Evolutionary conservation across 2,329 filamentous ascomycete genomes (phyloP), one percentile per base, ranked within the genome.

Genomic region (Orbilia brochopaga): DNA sequence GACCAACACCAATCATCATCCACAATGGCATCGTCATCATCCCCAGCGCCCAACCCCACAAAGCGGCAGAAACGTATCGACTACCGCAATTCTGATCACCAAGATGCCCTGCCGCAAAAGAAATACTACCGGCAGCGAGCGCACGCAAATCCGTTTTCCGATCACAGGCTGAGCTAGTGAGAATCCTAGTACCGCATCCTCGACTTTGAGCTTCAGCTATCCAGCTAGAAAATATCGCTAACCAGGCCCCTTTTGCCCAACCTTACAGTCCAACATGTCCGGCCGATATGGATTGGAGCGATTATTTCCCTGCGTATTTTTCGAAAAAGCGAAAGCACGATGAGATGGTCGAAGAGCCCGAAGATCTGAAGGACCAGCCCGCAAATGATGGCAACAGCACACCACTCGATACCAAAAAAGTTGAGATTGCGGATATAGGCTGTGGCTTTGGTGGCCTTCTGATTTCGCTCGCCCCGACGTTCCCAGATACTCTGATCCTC

Each of bases 101-200:
- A 72, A 27, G 67, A 72, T 55, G 67, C 44, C n/a, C 81, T 97
- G 77, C 94, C 94, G 8, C 89, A 91, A 81, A 99, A 99, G 84
- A 93, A 90, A 82, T 96, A 94, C 82, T 99, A 96, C 80, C 87
- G 94, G 63, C 94, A 99, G 81, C 86, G 94, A 79, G 94, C 94
- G 40, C 94, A 99, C 81, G 94, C 94, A 74, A 99, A 99, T 82
- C 92, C 93, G 5, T 99, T 99, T 81, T 97, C 93, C 1, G 94
- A 99, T 78, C 94, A 99, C 82, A 83, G 86, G 66, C 83, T 99
- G 78, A 84, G 85, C 77, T 99, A 99, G 94, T 96, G 85, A 77
- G 86, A 82, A 56, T 50, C 60, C 42, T 61, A 27, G 42, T 65
- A 65, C 57, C 52, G 61, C 52, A 65, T 57, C 52, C 51, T 44